Evolutionary conservation across 345 rosid species (phyloP).

Genomic region (Kernera saxatilis): DNA sequence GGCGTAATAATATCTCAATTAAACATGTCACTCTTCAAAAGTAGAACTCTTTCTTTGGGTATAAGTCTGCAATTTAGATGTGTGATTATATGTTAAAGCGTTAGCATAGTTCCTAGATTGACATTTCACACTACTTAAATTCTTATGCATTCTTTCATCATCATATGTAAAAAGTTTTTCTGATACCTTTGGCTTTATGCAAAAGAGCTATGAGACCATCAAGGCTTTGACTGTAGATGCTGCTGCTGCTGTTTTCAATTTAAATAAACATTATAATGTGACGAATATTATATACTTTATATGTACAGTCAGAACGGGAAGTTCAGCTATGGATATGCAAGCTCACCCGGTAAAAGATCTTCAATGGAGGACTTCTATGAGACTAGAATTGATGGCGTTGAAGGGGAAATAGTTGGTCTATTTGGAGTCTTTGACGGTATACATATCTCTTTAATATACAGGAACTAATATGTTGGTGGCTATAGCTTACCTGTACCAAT

Average conservation of each 20-base stretch:
- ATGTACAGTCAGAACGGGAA: slow-evolving; percentile 75
- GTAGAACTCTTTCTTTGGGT: no score
- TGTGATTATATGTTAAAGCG: background rate
- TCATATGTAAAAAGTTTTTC: background rate
- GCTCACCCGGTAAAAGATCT: slow-evolving; percentile 93
- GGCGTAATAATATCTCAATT: background rate
- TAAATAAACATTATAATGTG: background rate
- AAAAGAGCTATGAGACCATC: background rate
- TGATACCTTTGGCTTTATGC: background rate
- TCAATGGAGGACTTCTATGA: slow-evolving; percentile 99
- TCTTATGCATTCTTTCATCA: background rate
- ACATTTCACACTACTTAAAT: background rate
- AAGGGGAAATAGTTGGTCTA: slow-evolving; percentile 90
- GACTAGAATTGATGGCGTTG: slow-evolving; percentile 87
- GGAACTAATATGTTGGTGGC: background rate
- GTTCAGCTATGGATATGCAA: slow-evolving; percentile 98
- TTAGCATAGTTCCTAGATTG: background rate
- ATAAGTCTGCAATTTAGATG: background rate
- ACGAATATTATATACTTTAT: background rate
- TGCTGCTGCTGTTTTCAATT: background rate
- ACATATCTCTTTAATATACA: slow-evolving; percentile 16
- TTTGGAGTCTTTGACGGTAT: slow-evolving; percentile 99
- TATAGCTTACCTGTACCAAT: background rate
- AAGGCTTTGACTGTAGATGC: background rate
- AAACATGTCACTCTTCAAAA: background rate